Percentiles rank a stretch among this genome's conserved stretches.
Evolutionary conservation across 2,329 filamentous ascomycete species (phyloP).

Genomic region (Aspergillus flavus): DNA sequence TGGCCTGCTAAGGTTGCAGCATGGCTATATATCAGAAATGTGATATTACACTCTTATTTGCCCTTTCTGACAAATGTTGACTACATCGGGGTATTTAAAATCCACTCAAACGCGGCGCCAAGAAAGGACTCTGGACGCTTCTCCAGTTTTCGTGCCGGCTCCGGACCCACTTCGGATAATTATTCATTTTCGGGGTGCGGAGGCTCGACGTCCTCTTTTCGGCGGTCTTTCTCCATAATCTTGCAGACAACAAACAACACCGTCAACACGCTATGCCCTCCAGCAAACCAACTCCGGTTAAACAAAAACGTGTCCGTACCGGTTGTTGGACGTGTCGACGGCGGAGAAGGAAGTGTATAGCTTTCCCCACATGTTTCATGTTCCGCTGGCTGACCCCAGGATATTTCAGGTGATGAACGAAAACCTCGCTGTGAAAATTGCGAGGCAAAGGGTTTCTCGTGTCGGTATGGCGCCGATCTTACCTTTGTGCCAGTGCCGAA

Average conservation of each 20-base stretch:
- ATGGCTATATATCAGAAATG: too few relatives aligned
- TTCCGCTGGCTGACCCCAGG: not conserved
- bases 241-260: not conserved
- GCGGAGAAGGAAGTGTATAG: constrained; percentile 29
- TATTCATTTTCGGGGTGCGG: constrained; percentile 3
- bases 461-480: constrained; percentile 27
- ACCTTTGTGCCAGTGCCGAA: constrained; percentile 22
- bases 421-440: constrained; percentile 30
- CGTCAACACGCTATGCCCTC: constrained; percentile 1
- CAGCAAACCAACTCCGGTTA: constrained; percentile 24
- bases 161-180: constrained; percentile 2
- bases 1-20: too few relatives aligned
- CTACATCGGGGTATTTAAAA: too few relatives aligned
- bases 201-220: constrained; percentile 9
- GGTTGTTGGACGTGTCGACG: constrained; percentile 30
- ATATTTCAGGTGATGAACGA: constrained; percentile 25
- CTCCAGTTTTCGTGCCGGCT: constrained; percentile 1
- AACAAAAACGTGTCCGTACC: constrained; percentile 28
- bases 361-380: not conserved
- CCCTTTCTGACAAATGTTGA: too few relatives aligned
- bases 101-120: too few relatives aligned
- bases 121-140: not conserved
- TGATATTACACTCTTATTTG: too few relatives aligned
- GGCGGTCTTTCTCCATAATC: not conserved
- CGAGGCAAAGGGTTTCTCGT: constrained; percentile 25